Percentiles rank a stretch among this genome's conserved stretches.
phyloP scores from a whole-genome alignment of 305 asterid species.

The Rubia tinctorum region DNA sequence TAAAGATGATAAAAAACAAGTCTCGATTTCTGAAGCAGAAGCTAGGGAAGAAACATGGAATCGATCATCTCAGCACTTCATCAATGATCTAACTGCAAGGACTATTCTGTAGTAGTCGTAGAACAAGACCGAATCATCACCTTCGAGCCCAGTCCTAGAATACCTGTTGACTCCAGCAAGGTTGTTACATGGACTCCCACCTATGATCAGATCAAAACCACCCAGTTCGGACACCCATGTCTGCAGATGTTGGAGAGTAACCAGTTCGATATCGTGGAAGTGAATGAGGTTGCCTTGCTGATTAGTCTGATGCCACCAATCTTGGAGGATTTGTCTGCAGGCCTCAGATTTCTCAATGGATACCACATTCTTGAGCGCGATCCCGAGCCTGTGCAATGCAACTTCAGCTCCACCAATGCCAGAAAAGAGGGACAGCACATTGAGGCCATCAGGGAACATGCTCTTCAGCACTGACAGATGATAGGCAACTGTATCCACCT shows the following conservation, averaged over 20 bases:
- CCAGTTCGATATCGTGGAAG: conserved; percentile 23
- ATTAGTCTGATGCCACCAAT: conserved; percentile 52
- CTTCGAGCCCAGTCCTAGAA: conserved; percentile 42
- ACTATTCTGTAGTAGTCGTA: conserved; percentile 37
- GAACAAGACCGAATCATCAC: conserved; percentile 37
- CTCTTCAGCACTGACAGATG: conserved; percentile 42
- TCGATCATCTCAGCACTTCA: neutral
- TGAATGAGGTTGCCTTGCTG: conserved; percentile 38
- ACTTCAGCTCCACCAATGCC: conserved; percentile 59
- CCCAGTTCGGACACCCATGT: conserved; percentile 27
- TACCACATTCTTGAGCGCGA: conserved; percentile 35
- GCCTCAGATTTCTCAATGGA: conserved; percentile 38
- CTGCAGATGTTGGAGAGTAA: conserved; percentile 13
- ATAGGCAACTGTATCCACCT: conserved; percentile 54
- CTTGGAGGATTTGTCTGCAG: conserved; percentile 27
- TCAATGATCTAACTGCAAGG: conserved; percentile 13
- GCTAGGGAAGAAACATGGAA: neutral
- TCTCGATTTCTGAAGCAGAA: neutral
- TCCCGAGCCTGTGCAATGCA: conserved; percentile 35
- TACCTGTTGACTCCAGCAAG: conserved; percentile 48
- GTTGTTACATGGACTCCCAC: conserved; percentile 57
- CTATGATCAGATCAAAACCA: conserved; percentile 40
- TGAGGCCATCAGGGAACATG: conserved; percentile 39
- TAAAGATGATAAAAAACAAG: neutral
- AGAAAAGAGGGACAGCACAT: conserved; percentile 45